Base-by-base conservation (phyloP, 2,329 filamentous ascomycete species). In the Hypomyces perniciosus region DNA sequence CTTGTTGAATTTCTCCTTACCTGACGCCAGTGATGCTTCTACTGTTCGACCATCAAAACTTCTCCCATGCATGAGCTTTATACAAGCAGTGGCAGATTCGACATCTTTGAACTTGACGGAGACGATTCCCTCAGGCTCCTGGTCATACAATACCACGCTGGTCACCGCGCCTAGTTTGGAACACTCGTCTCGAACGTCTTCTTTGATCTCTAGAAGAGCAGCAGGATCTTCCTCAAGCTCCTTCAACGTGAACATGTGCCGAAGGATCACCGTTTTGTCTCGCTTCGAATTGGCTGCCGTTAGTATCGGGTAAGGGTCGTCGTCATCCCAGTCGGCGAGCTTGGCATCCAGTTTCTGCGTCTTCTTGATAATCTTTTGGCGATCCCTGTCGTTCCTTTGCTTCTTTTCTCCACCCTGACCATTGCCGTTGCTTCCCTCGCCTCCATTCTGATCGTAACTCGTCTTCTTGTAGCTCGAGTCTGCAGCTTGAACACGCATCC, bases 261-360 rank as follows among this genome's bases (percentile, higher is more conserved):
- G 89, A 56, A 99, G 72, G 52, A 97, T 84, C 29, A 96, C 91
- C 12, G 88, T 76, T 66, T 91, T 95, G 61, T 91, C 88, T 71
- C 81, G 86, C 61, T 75, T 77, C 48, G 71, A 67, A 39, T 62
- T 65, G 8, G 68, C 76, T n/a, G 78, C 76, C 8, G 61, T 57
- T 34, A 60, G 56, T 1, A 59, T 63, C 4, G 65, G 75, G 55
- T 72, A 79, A 28, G 85, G 80, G 49, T 92, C 86, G 65, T 97
- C 91, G 62, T 96, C 92, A 62, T 90, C 88, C 93, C 93, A 99
- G 68, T 97, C 91, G 4, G 90, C 87, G 33, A 97, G 81, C 70
- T 92, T 91, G 44, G 90, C 92, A 62, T 92, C 89, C 60, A 97
- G 77, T 66, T 92, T 93, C 67, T 96, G 88, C 0, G 89, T 92